A percentile compares a stretch with the other conserved stretches of the same genome.
Evolutionary conservation across 2,329 filamentous ascomycete species (phyloP).

Genomic region (Fusarium heterosporum): DNA sequence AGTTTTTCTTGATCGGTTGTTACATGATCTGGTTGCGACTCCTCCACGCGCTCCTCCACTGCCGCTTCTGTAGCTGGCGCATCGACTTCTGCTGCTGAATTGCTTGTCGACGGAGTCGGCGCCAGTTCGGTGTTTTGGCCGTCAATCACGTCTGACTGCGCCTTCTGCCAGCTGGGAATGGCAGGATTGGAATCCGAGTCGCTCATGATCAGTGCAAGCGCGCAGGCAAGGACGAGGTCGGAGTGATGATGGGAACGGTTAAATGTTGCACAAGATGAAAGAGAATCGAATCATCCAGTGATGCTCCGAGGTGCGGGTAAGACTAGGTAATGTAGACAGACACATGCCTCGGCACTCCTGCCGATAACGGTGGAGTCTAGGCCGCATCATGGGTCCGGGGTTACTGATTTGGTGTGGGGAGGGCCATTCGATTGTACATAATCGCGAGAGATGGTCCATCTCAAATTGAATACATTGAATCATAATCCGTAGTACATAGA

Average conservation of each 20-base stretch:
- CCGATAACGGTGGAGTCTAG: slow-evolving; percentile 40
- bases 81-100: slow-evolving; percentile 34
- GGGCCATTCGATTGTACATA: not conserved
- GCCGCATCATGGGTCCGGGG: slow-evolving; percentile 15
- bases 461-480: not conserved
- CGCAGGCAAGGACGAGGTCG: not conserved
- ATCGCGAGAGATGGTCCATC: not conserved
- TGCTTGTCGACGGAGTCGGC: slow-evolving; percentile 35
- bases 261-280: slow-evolving; percentile 1
- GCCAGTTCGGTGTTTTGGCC: slow-evolving; percentile 30
- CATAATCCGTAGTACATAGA: not conserved
- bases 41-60: slow-evolving; percentile 3
- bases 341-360: slow-evolving; percentile 47
- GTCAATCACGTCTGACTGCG: slow-evolving; percentile 30
- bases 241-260: not conserved
- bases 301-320: slow-evolving; percentile 40
- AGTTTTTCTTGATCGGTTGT: slow-evolving; percentile 46
- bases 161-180: slow-evolving; percentile 52
- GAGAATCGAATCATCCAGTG: slow-evolving; percentile 5
- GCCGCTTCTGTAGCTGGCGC: slow-evolving; percentile 13
- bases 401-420: slow-evolving; percentile 22
- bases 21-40: slow-evolving; percentile 1
- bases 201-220: slow-evolving; percentile 45
- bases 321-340: slow-evolving; percentile 26
- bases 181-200: slow-evolving; percentile 49